Conservation (phyloP, 495 filamentous ascomycete species). For the Glonium stellatum region DNA sequence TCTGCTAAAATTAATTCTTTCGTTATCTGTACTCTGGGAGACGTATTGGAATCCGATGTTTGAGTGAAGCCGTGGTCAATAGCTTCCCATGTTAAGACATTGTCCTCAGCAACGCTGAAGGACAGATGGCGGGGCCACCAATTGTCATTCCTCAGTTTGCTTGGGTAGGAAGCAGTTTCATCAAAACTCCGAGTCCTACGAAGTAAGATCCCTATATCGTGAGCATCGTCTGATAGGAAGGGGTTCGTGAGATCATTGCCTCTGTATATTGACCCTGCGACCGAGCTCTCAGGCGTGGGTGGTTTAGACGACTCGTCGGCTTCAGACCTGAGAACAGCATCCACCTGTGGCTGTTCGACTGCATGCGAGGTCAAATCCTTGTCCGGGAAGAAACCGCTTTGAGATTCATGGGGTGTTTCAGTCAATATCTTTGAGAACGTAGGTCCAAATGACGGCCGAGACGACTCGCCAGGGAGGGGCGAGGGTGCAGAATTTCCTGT, state of each 20-base stretch:
- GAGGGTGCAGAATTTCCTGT: neutral
- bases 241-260: conserved; percentile 30
- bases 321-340: neutral
- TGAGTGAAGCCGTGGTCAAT: conserved; percentile 34
- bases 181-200: conserved; percentile 44
- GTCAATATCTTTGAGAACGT: conserved; percentile 19
- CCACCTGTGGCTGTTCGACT: conserved; percentile 5
- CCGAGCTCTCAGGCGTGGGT: conserved; percentile 26
- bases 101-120: conserved; percentile 85
- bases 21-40: conserved; percentile 30
- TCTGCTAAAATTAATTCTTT: conserved; percentile 48
- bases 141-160: conserved; percentile 44
- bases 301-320: conserved; percentile 9
- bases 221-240: conserved; percentile 24
- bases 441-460: conserved; percentile 1
- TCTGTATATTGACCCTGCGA: conserved; percentile 33
- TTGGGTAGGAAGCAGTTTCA: conserved; percentile 32
- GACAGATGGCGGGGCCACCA: conserved; percentile 76
- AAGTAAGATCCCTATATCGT: conserved; percentile 27
- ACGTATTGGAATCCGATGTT: conserved; percentile 22
- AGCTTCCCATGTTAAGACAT: conserved; percentile 65
- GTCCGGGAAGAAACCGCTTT: conserved; percentile 6
- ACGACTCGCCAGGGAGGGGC: neutral
- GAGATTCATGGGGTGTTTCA: conserved; percentile 22
- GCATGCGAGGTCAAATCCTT: conserved; percentile 1